Base-by-base conservation (phyloP, 305 asterid species). In the Fraxinus platypoda region DNA sequence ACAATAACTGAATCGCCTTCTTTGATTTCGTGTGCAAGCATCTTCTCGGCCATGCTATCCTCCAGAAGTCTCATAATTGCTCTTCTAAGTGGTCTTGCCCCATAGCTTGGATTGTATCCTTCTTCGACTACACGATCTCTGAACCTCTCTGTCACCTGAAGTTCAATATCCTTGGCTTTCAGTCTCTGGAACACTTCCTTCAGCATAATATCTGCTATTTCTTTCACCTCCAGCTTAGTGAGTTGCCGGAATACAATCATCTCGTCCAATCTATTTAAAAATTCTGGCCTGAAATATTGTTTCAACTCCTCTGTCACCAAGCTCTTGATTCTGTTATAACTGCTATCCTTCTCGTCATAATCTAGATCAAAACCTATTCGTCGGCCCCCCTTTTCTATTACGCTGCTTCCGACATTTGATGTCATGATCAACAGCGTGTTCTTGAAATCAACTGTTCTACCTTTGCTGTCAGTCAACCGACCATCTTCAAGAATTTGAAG, bases 401-500 rank as follows among this genome's bases (percentile, higher is more conserved):
- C 98, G 23, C 93, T 94, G 82, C 98, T 94, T 54, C 99, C 99
- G 0, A 95, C 98, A 23, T 95, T 95, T 6, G 99, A 95, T 7
- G 99, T 94, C 98, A 95, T 95, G 88, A 95, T 95, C 37, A 95
- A 84, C 71, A 94, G 94, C 0, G 99, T 95, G 89, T 95, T 95
- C 91, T 94, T 95, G 92, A 95, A 95, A 88, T 95, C 99, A 1
- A 94, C 99, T 0, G 98, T 95, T 79, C 99, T 83, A 13, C 99
- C 99, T 81, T 94, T 94, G 88, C 99, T 96, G 89, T 96, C 99
- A 1, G 99, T 96, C 83, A 96, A 81, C 87, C 98, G 83, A 30
- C 99, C 98, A 72, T 96, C 99, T 82, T 96, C 99, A 0, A 96
- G 95, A 78, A 96, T 96, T 81, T 96, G 99, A 81, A 96, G 99